A percentile compares a stretch with the other conserved stretches of the same genome.
phyloP scores from a whole-genome alignment of 2,329 filamentous ascomycete genomes.

The Alternaria arborescens region DNA sequence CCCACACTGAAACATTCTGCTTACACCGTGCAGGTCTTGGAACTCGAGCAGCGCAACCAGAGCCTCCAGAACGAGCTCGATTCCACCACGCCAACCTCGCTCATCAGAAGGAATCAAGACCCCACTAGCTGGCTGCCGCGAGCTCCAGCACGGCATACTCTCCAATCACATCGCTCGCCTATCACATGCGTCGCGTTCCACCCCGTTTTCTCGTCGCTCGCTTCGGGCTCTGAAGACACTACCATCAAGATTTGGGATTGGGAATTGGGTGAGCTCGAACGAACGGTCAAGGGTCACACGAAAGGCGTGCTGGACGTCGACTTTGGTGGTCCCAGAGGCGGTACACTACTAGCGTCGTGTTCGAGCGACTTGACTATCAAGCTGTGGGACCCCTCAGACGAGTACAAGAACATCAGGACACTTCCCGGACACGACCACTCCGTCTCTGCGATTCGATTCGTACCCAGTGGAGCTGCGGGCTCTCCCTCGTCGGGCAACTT shows the following conservation, averaged over 20 bases:
- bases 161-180: conserved; percentile 82
- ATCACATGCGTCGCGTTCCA: conserved; percentile 93
- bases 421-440: conserved; percentile 92
- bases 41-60: conserved; percentile 79
- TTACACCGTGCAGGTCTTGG: conserved; percentile 75
- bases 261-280: conserved; percentile 89
- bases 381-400: conserved; percentile 89
- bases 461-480: conserved; percentile 81
- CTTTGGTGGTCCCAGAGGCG: conserved; percentile 84
- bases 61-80: conserved; percentile 84
- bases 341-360: conserved; percentile 81
- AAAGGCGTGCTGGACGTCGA: conserved; percentile 88
- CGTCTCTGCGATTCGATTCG: conserved; percentile 86
- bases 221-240: conserved; percentile 88
- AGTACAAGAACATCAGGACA: conserved; percentile 95
- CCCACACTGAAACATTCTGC: conserved; percentile 5
- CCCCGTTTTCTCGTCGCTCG: conserved; percentile 87
- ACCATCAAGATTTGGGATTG: conserved; percentile 99
- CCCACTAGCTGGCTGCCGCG: conserved; percentile 87
- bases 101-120: conserved; percentile 82
- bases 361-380: conserved; percentile 93
- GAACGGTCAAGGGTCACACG: conserved; percentile 91
- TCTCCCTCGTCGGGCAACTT: conserved; percentile 83
- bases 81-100: conserved; percentile 79
- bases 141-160: conserved; percentile 78